Evolutionary conservation across 495 filamentous ascomycete genomes (phyloP).

Genomic region (Hyaloscypha bicolor): DNA sequence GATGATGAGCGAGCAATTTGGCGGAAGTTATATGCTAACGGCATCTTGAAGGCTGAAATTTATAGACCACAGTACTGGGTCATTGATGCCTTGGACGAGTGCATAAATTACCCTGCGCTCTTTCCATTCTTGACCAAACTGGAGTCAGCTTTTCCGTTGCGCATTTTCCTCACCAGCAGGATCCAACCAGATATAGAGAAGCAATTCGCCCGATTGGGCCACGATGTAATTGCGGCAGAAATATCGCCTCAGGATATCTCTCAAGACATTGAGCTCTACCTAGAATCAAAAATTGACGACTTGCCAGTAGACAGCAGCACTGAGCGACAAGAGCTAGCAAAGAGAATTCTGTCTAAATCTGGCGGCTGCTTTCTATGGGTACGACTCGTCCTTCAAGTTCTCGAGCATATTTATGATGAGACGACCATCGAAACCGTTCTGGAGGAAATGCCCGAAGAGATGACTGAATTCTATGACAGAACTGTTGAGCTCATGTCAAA

Average conservation of each 20-base stretch:
- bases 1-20: constrained; percentile 23
- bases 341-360: constrained; percentile 24
- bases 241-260: constrained; percentile 3
- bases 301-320: neutral
- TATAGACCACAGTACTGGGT: constrained; percentile 23
- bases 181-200: neutral
- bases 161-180: constrained; percentile 23
- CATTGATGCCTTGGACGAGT: constrained; percentile 33
- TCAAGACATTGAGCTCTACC: constrained; percentile 19
- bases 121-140: constrained; percentile 17
- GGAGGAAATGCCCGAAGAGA: constrained; percentile 17
- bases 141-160: neutral
- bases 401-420: constrained; percentile 3
- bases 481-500: constrained; percentile 15
- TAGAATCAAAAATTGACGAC: neutral
- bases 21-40: constrained; percentile 23
- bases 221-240: neutral
- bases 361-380: constrained; percentile 29
- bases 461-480: constrained; percentile 21
- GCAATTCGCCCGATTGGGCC: neutral
- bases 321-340: neutral
- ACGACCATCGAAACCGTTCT: constrained; percentile 13
- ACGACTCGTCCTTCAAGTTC: constrained; percentile 18
- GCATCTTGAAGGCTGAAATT: constrained; percentile 16
- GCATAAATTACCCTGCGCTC: constrained; percentile 9